Conservation (phyloP, 73 alveolate genomes). For the Paramecium pentaurelia region DNA sequence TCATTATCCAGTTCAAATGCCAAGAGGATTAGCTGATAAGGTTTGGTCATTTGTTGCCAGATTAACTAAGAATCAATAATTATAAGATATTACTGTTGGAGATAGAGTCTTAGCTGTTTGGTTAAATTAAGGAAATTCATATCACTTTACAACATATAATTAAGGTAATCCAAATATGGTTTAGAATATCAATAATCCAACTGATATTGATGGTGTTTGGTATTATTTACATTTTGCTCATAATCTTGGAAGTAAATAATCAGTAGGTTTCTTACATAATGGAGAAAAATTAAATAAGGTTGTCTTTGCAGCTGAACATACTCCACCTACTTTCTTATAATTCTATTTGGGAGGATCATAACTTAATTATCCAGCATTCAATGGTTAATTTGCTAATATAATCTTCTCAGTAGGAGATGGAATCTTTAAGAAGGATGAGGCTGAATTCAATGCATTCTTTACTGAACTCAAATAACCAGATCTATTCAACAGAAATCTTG, state of each 20-base stretch:
- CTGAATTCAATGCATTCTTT: background rate
- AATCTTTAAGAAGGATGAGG: background rate
- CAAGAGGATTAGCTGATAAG: background rate
- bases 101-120: conserved; percentile 31
- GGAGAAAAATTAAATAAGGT: background rate
- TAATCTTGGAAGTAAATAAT: background rate
- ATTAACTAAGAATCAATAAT: conserved; percentile 5
- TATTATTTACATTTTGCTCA: background rate
- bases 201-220: conserved; percentile 44
- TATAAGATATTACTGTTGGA: background rate
- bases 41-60: conserved; percentile 21
- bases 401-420: conserved; percentile 13
- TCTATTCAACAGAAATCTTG: background rate
- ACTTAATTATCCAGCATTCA: conserved; percentile 27
- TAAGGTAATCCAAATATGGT: background rate
- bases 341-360: conserved; percentile 32
- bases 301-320: background rate
- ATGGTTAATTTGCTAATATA: conserved; percentile 23
- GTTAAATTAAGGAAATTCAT: background rate
- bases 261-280: background rate
- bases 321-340: background rate
- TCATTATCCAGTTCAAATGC: conserved; percentile 10
- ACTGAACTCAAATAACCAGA: background rate
- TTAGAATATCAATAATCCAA: background rate
- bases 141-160: conserved; percentile 24